Evolutionary conservation across 495 filamentous ascomycete species (phyloP).

Genomic region (Symbiotaphrina buchneri): DNA sequence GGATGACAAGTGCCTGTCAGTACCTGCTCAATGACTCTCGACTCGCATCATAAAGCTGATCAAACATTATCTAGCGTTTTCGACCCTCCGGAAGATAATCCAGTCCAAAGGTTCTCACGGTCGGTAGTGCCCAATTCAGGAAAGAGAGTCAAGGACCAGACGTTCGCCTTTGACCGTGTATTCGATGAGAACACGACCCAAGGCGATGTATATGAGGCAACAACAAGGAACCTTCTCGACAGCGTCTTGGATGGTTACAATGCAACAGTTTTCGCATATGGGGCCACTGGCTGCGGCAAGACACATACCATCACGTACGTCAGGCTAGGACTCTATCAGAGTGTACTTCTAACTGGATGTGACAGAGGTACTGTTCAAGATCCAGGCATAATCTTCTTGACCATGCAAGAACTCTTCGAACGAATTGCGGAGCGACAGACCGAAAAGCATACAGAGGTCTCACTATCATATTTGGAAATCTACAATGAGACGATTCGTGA

Average conservation of each 20-base stretch:
- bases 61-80: constrained; percentile 43
- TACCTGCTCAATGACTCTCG: constrained; percentile 6
- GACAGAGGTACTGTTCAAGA: constrained; percentile 67
- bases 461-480: constrained; percentile 92
- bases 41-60: not conserved
- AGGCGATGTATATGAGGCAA: constrained; percentile 87
- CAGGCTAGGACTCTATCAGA: not conserved
- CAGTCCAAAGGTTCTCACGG: constrained; percentile 74
- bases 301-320: constrained; percentile 67
- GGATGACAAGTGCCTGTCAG: constrained; percentile 88
- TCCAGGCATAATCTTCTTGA: constrained; percentile 94
- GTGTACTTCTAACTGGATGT: constrained; percentile 5
- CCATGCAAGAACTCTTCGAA: constrained; percentile 96
- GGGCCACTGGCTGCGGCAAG: constrained; percentile 93
- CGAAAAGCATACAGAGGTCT: constrained; percentile 77
- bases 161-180: constrained; percentile 87
- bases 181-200: constrained; percentile 94
- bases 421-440: constrained; percentile 65
- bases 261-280: constrained; percentile 96
- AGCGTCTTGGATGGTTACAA: constrained; percentile 96
- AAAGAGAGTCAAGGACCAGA: constrained; percentile 93
- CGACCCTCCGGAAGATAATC: constrained; percentile 91
- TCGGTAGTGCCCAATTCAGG: constrained; percentile 54
- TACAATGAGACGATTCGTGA: constrained; percentile 99
- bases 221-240: constrained; percentile 71